Percentiles rank a stretch among this genome's conserved stretches.
phyloP scores from a whole-genome alignment of 1,139 yeast genomes.

The Entelexis paramagnoliae region DNA sequence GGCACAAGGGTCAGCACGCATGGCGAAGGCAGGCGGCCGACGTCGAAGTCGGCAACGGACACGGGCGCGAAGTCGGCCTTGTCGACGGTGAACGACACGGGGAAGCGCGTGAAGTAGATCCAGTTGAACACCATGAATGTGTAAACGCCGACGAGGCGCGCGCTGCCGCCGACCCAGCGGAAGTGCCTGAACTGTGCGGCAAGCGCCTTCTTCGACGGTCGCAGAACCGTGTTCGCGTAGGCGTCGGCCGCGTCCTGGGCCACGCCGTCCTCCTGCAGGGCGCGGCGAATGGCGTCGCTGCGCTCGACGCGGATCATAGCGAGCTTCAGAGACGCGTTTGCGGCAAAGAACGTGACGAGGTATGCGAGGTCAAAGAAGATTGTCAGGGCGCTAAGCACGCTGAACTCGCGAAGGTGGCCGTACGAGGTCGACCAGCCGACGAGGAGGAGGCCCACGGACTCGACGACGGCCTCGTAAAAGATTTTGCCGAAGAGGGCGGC shows the following conservation, averaged over 20 bases:
- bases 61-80: slow-evolving; percentile 19
- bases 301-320: slow-evolving; percentile 85
- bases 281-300: slow-evolving; percentile 67
- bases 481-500: slow-evolving; percentile 57
- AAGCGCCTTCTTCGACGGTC: slow-evolving; percentile 19
- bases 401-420: slow-evolving; percentile 59
- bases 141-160: slow-evolving; percentile 16
- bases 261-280: slow-evolving; percentile 90
- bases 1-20: slow-evolving; percentile 23
- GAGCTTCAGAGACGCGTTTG: slow-evolving; percentile 76
- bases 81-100: slow-evolving; percentile 21
- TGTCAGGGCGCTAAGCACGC: slow-evolving; percentile 65
- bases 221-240: slow-evolving; percentile 25
- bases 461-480: slow-evolving; percentile 69
- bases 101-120: slow-evolving; percentile 22
- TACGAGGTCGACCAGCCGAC: slow-evolving; percentile 61
- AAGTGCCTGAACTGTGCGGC: slow-evolving; percentile 23
- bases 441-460: slow-evolving; percentile 58
- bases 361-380: slow-evolving; percentile 63
- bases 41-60: slow-evolving; percentile 17
- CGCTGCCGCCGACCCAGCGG: slow-evolving; percentile 18
- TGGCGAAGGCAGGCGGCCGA: slow-evolving; percentile 18
- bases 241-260: slow-evolving; percentile 58
- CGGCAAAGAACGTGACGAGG: slow-evolving; percentile 74
- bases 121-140: slow-evolving; percentile 21